Base-by-base conservation (phyloP, 805 yeast species). In the Maudiozyma saulgeensis region DNA sequence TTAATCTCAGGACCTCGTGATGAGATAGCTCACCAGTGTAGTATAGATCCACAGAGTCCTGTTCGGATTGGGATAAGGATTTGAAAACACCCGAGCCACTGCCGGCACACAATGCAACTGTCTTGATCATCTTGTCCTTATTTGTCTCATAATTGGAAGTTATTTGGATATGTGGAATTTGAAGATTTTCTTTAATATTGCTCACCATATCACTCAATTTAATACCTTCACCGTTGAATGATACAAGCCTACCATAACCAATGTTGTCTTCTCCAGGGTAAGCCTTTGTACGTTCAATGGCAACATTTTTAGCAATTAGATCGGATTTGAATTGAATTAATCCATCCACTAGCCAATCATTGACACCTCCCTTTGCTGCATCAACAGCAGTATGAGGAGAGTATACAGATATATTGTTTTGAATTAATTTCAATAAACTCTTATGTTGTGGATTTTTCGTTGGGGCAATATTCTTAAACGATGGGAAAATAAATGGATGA, bases 371-470 rank as follows among this genome's bases (percentile, higher is more conserved):
- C 12, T 68, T 66, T 9, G 93, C 93, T 23, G 97, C 91, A 67
- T 93, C 99, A 3, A 93, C 85, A 0, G 98, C 89, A 0, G 99
- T 91, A 62, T 93, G 99, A 25, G 99, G 99, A 49, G 84, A 84
- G 64, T 93, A 93, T 1, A 93, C 99, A 45, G 89, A 79, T 49
- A 93, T 78, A n/a, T 87, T 85, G 51, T 81, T 75, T 55, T 81
- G 82, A 47, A 88, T 82, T 58, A 93, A 73, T 48, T 77, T 76
- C 39, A 91, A 64, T 48, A 91, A 71, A 6, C 95, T 85, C 21
- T 68, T 68, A 61, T 93, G 97, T 64, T 93, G 98, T 0, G 96
- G 83, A 57, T 88, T 84, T 2, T 57, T 46, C 1, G 66, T 60
- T n/a, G 73, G 68, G 2, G 81, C 76, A 50, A 93, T 76, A 12